Evolutionary conservation across 352 stramenopile genomes (phyloP), one percentile per base, ranked within the genome.

Genomic region (Halophytophthora batemanensis): DNA sequence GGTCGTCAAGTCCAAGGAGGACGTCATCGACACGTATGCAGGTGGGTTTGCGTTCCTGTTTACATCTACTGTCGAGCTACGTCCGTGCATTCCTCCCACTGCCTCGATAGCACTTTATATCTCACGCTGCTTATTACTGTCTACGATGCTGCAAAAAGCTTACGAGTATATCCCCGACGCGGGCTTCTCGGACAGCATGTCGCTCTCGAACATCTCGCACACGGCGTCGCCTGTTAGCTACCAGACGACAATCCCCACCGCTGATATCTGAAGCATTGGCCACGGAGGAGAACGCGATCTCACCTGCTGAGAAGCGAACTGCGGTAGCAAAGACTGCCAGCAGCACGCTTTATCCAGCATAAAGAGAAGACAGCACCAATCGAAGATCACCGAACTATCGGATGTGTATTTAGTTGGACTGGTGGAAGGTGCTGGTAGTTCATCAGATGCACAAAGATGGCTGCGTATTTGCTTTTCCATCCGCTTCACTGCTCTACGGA

Each of bases 141-240:
- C 17, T 28, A 17, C 38, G 4, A 14, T 35, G 31, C 0, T 36
- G 12, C 39, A 35, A 41, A 37, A 36, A 90, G 82, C 79, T 25
- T 93, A 93, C 50, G 77, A 93, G 59, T 93, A 88, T 53, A 93
- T 93, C 51, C 82, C 82, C 0, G 82, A 90, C 52, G 64, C 58
- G 0, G 61, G 58, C 0, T 89, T 81, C 42, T 53, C 64, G 1
- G 71, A 84, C 57, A 66, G 69, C 7, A 19, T 61, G 1, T 71
- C 73, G 14, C 37, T 78, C 17, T 72, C 69, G 12, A 76, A 72
- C 44, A 61, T 59, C n/a, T 59, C 59, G 1, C 61, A 52, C 23
- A 69, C 64, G 2, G 42, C 53, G 7, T 86, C 76, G 17, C 71
- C 72, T 17, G 67, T 80, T 17, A 85, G 71, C 43, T 89, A 89